Base-by-base conservation (phyloP, 805 yeast species). In the Yarrowia keelungensis region DNA sequence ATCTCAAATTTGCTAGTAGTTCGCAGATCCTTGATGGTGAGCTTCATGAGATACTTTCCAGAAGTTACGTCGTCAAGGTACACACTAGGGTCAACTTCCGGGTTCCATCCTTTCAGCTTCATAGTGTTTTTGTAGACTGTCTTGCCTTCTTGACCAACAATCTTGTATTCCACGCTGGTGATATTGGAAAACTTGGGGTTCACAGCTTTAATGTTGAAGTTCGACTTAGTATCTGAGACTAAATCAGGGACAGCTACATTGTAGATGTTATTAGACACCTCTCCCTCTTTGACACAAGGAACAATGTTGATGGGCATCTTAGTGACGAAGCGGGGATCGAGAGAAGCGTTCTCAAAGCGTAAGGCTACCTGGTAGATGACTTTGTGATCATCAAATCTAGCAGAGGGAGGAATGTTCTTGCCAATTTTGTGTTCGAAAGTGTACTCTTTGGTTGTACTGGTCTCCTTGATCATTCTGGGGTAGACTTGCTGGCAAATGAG, bases 101-200 rank as follows among this genome's bases (percentile, higher is more conserved):
- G 62, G 15, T 41, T 56, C 22, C 47, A 41, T 9, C 62, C 62
- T n/a, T 56, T 56, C 38, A 56, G 9, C 12, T 56, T 56, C 2
- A 56, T 8, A 15, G n/a, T 38, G 47, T 42, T 56, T 36, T 42
- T 41, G 47, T 41, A 56, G 2, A 41, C 47, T 1, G 62, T 26
- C 26, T 56, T 56, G 4, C 39, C 46, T 1, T 26, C 62, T 9
- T 49, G 39, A 3, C 36, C 22, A 1, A 41, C 14, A 15, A 56
- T 38, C 14, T 41, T 41, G 62, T 56, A 56, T 9, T 41, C 47
- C 47, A 56, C 62, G 9, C 36, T 26, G 38, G 38, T 56, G 47
- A 56, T 56, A 10, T 56, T 56, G 39, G 62, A 56, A 26, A 56
- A 56, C 22, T 11, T 41, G 1, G 62, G 47, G 42, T 56, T 56